Evolutionary conservation across 495 filamentous ascomycete species (phyloP), one percentile per base, ranked within the genome.

Genomic region (Penicillium silybi): DNA sequence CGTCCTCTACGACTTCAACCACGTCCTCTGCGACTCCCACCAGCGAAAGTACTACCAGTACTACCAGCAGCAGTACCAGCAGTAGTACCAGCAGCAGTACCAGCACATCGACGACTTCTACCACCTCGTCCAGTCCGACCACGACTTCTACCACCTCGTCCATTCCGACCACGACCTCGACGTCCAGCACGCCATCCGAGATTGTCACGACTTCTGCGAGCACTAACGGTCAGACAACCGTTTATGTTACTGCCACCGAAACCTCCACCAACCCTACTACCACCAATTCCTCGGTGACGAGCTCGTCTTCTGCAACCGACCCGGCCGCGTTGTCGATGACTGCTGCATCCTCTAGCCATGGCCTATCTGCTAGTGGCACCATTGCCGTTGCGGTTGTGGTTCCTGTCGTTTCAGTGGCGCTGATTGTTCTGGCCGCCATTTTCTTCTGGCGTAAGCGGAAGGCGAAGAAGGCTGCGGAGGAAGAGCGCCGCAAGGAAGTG

Each of bases 311-410:
- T 26, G 51, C 70, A 17, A 72, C 63, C 41, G 59, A 44, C n/a
- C 54, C 66, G 10, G 50, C 61, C 20, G 54, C 63, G 16, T 37
- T 60, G 26, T 50, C 65, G 35, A 52, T 63, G 22, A 53, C 64
- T 20, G 60, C 68, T 16, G 50, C 47, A 4, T 52, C 47, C 19
- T 59, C 53, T 19, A 51, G 48, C 41, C 18, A 17, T 39, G 80
- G 85, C 15, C 74, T 93, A 4, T 74, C 71, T 15, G 69, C 79
- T 27, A 77, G 75, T 39, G 85, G 84, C 18, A 92, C 79, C 50
- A 93, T 93, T 54, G 93, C 95, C 6, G 82, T 98, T 17, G 95
- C 92, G 2, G 93, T 98, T 0, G 90, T 97, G 6, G 86, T 97
- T 2, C 93, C 93, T 1, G 92, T 98, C 38, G 89, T 82, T 6